Evolutionary conservation across 305 asterid genomes (phyloP).

Genomic region (Fraxinus nigra): DNA sequence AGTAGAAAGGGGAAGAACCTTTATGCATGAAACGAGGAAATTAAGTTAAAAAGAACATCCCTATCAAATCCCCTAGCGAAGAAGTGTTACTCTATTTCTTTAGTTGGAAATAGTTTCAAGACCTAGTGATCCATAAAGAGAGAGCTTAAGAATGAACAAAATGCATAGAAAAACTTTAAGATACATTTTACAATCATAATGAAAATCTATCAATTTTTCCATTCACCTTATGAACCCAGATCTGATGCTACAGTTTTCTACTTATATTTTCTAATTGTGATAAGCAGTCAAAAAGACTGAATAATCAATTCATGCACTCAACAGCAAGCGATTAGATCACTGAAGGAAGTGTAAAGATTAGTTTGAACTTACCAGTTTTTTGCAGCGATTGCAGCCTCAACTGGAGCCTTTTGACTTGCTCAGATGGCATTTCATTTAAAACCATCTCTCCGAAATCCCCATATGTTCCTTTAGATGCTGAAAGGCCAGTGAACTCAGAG

Average conservation of each 20-base stretch:
- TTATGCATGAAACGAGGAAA: not conserved
- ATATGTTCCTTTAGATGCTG: slow-evolving; percentile 44
- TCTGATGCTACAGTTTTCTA: not conserved
- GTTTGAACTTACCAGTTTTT: slow-evolving; percentile 54
- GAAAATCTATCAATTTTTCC: not conserved
- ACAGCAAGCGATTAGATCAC: not conserved
- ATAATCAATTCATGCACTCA: not conserved
- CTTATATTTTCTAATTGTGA: not conserved
- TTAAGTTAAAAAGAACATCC: not conserved
- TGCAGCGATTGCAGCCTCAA: slow-evolving; percentile 63
- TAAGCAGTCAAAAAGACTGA: not conserved
- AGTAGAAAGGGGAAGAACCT: not conserved
- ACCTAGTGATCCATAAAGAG: not conserved
- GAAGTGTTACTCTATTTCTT: not conserved
- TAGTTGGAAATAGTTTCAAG: not conserved
- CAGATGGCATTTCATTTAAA: slow-evolving; percentile 67
- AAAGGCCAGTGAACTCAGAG: slow-evolving; percentile 58
- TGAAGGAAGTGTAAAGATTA: not conserved
- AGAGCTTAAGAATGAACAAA: not conserved
- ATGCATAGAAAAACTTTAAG: not conserved
- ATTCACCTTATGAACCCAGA: not conserved
- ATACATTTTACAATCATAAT: not conserved
- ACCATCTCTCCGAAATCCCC: slow-evolving; percentile 60
- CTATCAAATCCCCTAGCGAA: not conserved
- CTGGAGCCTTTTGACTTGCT: slow-evolving; percentile 66